phyloP scores from a whole-genome alignment of 2,329 filamentous ascomycete species.

The Xylaria sp. region DNA sequence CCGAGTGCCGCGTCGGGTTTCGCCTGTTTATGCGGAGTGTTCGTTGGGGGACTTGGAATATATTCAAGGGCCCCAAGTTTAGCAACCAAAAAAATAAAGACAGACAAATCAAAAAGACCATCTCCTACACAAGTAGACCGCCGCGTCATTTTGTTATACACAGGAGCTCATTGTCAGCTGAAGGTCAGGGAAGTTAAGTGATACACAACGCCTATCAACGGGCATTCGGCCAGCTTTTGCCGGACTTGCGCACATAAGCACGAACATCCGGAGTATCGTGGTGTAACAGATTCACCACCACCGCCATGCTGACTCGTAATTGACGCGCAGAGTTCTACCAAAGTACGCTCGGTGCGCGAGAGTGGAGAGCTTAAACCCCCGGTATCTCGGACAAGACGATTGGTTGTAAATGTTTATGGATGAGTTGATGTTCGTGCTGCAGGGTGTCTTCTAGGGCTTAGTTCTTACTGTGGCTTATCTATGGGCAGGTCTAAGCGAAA shows the following conservation, averaged over 20 bases:
- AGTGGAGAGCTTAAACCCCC: no score
- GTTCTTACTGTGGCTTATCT: neutral
- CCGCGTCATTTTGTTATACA: neutral
- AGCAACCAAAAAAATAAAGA: no score
- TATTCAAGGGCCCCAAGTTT: no score
- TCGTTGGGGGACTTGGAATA: no score
- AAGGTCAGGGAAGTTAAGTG: neutral
- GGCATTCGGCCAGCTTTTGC: neutral
- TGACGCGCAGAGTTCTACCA: neutral
- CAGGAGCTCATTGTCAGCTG: constrained; percentile 1
- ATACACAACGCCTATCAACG: neutral
- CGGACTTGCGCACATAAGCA: neutral
- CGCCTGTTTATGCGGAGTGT: constrained; percentile 8
- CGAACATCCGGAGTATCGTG: neutral
- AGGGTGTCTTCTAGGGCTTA: no score
- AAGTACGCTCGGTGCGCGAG: neutral
- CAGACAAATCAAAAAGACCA: no score
- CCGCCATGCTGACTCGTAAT: neutral
- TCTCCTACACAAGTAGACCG: no score
- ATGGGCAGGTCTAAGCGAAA: neutral
- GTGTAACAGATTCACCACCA: neutral
- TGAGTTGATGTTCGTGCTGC: no score
- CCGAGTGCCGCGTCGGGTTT: constrained; percentile 20
- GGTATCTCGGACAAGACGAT: neutral
- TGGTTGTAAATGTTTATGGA: neutral